Conservation (phyloP, 2,329 filamentous ascomycete species). For the Periconia macrospinosa region DNA sequence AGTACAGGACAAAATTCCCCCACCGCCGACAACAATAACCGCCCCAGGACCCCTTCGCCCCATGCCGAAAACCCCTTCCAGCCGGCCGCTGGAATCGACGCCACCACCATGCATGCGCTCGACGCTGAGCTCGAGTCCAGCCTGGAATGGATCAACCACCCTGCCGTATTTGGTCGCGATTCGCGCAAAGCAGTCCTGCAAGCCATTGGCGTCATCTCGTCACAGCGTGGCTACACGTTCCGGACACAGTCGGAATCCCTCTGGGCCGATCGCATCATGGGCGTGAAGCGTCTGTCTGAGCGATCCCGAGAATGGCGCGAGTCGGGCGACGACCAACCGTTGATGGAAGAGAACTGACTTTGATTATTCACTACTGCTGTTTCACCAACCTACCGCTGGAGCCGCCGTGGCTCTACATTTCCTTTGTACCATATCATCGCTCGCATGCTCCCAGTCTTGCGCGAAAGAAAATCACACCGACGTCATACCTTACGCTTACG, state of each 20-base stretch:
- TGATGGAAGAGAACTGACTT: slow-evolving; percentile 55
- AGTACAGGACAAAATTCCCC: slow-evolving; percentile 42
- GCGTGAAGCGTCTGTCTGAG: slow-evolving; percentile 79
- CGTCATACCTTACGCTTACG: neutral
- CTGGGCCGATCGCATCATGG: slow-evolving; percentile 81
- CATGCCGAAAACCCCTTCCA: slow-evolving; percentile 53
- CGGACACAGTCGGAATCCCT: slow-evolving; percentile 84
- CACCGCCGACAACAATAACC: slow-evolving; percentile 39
- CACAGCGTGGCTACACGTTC: slow-evolving; percentile 91
- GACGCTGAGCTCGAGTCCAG: slow-evolving; percentile 89
- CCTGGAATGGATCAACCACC: slow-evolving; percentile 97
- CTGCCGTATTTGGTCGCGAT: slow-evolving; percentile 90
- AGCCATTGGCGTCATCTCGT: slow-evolving; percentile 94
- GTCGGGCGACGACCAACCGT: slow-evolving; percentile 70
- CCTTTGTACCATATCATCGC: neutral
- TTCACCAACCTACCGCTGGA: neutral
- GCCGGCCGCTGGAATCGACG: slow-evolving; percentile 76
- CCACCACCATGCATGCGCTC: slow-evolving; percentile 77
- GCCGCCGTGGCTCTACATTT: neutral
- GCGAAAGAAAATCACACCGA: neutral
- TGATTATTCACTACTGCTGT: neutral
- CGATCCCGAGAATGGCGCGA: slow-evolving; percentile 91
- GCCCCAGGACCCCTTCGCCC: slow-evolving; percentile 42
- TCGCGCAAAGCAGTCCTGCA: slow-evolving; percentile 94
- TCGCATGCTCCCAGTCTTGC: neutral